phyloP scores from a whole-genome alignment of 805 yeast genomes.

The Teunomyces aglyptinius region DNA sequence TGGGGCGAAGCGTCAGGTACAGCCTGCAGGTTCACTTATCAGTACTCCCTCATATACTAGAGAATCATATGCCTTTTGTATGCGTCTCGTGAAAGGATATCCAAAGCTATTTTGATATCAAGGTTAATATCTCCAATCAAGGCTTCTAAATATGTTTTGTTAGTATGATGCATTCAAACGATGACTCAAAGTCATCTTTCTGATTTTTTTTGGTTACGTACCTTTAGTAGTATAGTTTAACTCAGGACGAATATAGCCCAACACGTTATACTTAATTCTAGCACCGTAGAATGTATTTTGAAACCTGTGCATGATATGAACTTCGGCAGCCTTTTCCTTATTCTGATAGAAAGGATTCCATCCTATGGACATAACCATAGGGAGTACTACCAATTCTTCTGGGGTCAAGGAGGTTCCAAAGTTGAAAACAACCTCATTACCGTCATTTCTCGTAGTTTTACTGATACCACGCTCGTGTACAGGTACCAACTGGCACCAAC shows the following conservation, averaged over 20 bases:
- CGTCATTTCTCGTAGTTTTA: constrained; percentile 18
- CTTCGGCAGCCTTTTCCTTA: constrained; percentile 76
- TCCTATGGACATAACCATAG: constrained; percentile 95
- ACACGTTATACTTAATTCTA: constrained; percentile 57
- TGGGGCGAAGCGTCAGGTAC: neutral
- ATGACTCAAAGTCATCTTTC: too few species aligned
- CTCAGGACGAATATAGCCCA: constrained; percentile 93
- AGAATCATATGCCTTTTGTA: constrained; percentile 12
- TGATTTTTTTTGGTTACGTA: constrained; percentile 15
- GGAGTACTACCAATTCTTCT: constrained; percentile 51
- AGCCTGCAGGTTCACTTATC: constrained; percentile 1
- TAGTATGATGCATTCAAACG: constrained; percentile 12
- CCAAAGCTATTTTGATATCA: constrained; percentile 70
- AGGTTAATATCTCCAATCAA: constrained; percentile 77
- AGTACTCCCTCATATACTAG: too few species aligned
- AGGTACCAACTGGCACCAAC: constrained; percentile 52
- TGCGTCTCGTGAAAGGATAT: constrained; percentile 33
- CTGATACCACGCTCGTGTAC: constrained; percentile 8
- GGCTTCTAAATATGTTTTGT: constrained; percentile 52
- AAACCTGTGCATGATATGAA: constrained; percentile 81
- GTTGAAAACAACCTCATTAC: constrained; percentile 45
- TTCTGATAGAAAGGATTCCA: constrained; percentile 92
- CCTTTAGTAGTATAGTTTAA: constrained; percentile 71
- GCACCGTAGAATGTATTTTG: constrained; percentile 78
- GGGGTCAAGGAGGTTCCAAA: constrained; percentile 53